These are phyloP conservation scores for Aspergillus flavus DNA, from an alignment of 2,329 filamentous ascomycete species.

Conservation along the genomic window DNA sequence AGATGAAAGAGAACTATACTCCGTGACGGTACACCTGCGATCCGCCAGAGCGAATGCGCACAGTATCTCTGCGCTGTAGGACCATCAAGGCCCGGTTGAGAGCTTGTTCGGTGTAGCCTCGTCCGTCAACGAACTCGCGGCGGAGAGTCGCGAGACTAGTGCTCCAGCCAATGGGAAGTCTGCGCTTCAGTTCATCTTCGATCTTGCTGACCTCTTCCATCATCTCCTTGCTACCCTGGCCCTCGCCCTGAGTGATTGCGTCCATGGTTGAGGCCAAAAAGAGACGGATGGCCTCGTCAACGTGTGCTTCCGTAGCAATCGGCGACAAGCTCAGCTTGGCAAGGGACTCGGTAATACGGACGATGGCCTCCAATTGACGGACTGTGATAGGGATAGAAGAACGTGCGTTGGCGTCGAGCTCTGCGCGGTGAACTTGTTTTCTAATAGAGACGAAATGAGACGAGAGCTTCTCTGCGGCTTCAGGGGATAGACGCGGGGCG, in stretches of 20 bases:
- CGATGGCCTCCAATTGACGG: conserved; percentile 93
- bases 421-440: conserved; percentile 87
- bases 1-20: conserved; percentile 32
- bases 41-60: conserved; percentile 53
- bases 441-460: conserved; percentile 97
- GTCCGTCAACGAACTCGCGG: conserved; percentile 88
- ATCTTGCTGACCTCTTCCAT: conserved; percentile 87
- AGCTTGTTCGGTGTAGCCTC: conserved; percentile 84
- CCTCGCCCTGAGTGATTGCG: conserved; percentile 86
- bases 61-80: conserved; percentile 80
- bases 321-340: conserved; percentile 87
- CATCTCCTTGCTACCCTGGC: conserved; percentile 80
- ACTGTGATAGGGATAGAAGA: conserved; percentile 97
- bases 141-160: conserved; percentile 84
- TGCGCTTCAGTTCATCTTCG: conserved; percentile 83
- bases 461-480: conserved; percentile 92
- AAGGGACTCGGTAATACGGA: conserved; percentile 93
- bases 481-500: conserved; percentile 83
- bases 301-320: conserved; percentile 85
- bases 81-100: conserved; percentile 84
- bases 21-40: conserved; percentile 53
- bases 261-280: conserved; percentile 99
- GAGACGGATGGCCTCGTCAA: conserved; percentile 94
- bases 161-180: conserved; percentile 93
- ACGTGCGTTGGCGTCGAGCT: conserved; percentile 84